Conservation (phyloP, 441 rosid species). For the Jatropha multifida region DNA sequence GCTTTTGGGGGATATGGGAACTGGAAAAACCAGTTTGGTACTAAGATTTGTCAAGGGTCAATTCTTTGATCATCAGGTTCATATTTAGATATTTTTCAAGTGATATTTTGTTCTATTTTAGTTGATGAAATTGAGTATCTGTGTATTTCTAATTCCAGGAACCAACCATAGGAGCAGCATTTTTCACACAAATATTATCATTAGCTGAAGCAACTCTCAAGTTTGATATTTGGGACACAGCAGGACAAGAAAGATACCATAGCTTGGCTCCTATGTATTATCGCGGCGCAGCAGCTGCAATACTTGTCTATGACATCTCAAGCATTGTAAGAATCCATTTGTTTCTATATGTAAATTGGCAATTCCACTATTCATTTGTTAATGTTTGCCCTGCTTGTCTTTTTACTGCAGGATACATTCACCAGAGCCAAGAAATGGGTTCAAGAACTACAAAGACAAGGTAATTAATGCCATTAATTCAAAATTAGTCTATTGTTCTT, state of each 20-base stretch:
- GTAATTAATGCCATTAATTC: conserved; percentile 23
- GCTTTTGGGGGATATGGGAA: conserved; percentile 74
- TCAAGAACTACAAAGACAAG: conserved; percentile 64
- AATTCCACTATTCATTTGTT: background rate
- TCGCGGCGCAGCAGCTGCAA: conserved; percentile 84
- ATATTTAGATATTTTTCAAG: background rate
- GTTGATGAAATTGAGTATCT: background rate
- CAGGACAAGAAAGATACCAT: conserved; percentile 79
- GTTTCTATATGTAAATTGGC: background rate
- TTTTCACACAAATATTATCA: conserved; percentile 71
- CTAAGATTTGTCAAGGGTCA: conserved; percentile 72
- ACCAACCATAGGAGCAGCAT: conserved; percentile 80
- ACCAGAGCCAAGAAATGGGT: conserved; percentile 60
- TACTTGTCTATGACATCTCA: conserved; percentile 65
- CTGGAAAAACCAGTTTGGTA: conserved; percentile 74
- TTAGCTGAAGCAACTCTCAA: conserved; percentile 60
- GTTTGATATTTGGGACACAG: conserved; percentile 84
- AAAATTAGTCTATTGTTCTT: background rate
- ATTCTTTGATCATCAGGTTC: conserved; percentile 65
- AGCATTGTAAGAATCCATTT: conserved; percentile 40
- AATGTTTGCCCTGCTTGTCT: background rate
- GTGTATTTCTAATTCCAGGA: conserved; percentile 39
- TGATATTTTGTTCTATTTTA: background rate
- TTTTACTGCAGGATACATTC: conserved; percentile 48
- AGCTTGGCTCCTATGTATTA: conserved; percentile 90